Evolutionary conservation across 2,329 filamentous ascomycete genomes (phyloP), one percentile per base, ranked within the genome.

Genomic region (Penicillium sp.): DNA sequence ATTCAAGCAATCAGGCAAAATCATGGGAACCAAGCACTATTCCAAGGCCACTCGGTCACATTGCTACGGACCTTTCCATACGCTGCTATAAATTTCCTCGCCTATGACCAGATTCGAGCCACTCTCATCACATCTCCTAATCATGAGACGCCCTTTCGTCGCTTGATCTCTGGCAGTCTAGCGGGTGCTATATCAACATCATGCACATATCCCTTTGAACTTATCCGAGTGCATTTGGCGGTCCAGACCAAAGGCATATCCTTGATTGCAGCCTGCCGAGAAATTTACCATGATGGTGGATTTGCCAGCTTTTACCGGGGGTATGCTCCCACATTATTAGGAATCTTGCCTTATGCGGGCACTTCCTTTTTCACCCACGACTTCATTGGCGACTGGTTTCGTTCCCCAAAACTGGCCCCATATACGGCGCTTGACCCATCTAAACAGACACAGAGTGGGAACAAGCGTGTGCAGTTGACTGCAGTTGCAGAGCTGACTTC

Each of bases 301-400:
- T 73, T 98, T 1, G 76, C 86, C 56, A 99, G 99, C 75, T 99
- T 99, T 73, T 99, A 97, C 76, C 87, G 95, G 48, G 95, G 95
- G 48, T 99, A 99, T 74, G 86, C 87, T 0, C 90, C 93, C 0
- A 98, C 95, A 0, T 76, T 99, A 5, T 81, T 96, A 58, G 95
- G 95, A 65, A 99, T 99, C 93, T 80, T 99, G 0, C 95, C 95
- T 0, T 99, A 99, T 70, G 95, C 95, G 1, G 95, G 95, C 67
- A 88, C 95, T 69, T 96, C 92, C 1, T 99, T 99, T 77, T 83
- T 99, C 41, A 96, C 91, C 0, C 95, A 99, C 77, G 95, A 99
- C 74, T 91, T 90, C 4, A 86, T 89, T 43, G 90, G 91, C 58
- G 95, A 99, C 73, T 69, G 95, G 47, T 83, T 99, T 66, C 90